Evolutionary conservation across 306 rosid genomes (phyloP).

Genomic region (Cucumis sativus): DNA sequence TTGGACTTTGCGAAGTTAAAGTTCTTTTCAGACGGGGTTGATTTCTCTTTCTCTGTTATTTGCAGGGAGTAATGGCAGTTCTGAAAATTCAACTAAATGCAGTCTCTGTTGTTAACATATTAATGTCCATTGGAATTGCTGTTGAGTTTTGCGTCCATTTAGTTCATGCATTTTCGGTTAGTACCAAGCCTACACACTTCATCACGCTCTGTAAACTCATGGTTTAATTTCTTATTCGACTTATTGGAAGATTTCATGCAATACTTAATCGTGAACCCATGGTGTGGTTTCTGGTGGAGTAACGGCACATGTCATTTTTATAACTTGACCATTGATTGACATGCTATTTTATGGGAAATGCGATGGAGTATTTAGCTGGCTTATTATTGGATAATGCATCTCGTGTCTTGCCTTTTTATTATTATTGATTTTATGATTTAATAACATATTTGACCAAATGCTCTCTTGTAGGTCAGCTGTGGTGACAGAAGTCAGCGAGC

Average conservation of each 20-base stretch:
- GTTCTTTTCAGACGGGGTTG: neutral
- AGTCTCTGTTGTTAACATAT: slow-evolving; percentile 83
- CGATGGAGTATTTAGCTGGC: neutral
- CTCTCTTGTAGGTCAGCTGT: slow-evolving; percentile 44
- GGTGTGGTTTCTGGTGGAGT: neutral
- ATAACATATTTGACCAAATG: slow-evolving; percentile 8
- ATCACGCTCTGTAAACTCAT: neutral
- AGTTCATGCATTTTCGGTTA: slow-evolving; percentile 82
- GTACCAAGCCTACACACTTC: slow-evolving; percentile 14
- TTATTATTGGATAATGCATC: neutral
- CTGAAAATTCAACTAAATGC: slow-evolving; percentile 87
- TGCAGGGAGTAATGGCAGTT: slow-evolving; percentile 97
- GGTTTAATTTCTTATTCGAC: neutral
- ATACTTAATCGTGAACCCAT: neutral
- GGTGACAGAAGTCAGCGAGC: slow-evolving; percentile 75
- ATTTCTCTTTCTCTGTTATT: slow-evolving; percentile 7
- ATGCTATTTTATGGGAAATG: neutral
- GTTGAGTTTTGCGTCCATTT: slow-evolving; percentile 96
- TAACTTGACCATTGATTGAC: neutral
- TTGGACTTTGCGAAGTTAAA: neutral
- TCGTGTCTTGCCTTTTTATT: neutral
- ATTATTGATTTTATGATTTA: neutral
- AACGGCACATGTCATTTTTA: neutral
- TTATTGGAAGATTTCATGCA: slow-evolving; percentile 9
- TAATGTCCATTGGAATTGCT: slow-evolving; percentile 92